Base-by-base conservation (phyloP, 2,329 filamentous ascomycete genomes). In the Lasiodiplodia sp. region DNA sequence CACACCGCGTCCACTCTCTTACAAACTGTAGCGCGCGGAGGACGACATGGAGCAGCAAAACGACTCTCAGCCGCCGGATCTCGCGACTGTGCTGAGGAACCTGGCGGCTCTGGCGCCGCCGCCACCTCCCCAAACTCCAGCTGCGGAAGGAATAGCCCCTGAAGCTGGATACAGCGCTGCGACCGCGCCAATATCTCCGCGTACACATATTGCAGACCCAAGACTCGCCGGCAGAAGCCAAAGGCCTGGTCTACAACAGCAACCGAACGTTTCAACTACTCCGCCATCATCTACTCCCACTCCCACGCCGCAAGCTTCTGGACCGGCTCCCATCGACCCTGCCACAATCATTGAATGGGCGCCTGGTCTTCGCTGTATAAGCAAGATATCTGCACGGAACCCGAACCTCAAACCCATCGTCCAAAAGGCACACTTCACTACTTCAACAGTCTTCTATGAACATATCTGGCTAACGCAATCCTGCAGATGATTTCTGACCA, bases 401-500 rank as follows among this genome's bases (percentile, higher is more conserved):
- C 77, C 78, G 0, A 72, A 78, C 7, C 84, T 85, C 71, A 78
- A 75, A 16, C 69, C 72, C 6, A 73, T 75, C 2, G 77, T 84
- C 58, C 79, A 77, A 68, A 81, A 79, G 72, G 82, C 82, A 76
- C 69, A 73, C 2, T 70, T 52, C 40, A 47, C 10, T 47, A 62
- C 70, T 51, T 16, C 68, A 6, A 51, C 67, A 16, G 16, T 66
- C 52, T 53, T 21, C 38, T 23, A 47, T 73, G 68, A 73, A 75
- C 52, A 12, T 31, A n/a, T 7, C 31, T 23, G 55, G 28, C 21
- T 68, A 38, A 67, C 62, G 3, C 38, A 38, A 40, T 38, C 63
- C 3, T 10, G 16, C 70, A 88, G 79, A 82, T 92, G 77, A 90
- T 91, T 69, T 83, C 83, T 67, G 84, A 87, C 52, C 89, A 92